Conservation (phyloP, 2,329 filamentous ascomycete genomes). For the Byssoonygena ceratinophila region DNA sequence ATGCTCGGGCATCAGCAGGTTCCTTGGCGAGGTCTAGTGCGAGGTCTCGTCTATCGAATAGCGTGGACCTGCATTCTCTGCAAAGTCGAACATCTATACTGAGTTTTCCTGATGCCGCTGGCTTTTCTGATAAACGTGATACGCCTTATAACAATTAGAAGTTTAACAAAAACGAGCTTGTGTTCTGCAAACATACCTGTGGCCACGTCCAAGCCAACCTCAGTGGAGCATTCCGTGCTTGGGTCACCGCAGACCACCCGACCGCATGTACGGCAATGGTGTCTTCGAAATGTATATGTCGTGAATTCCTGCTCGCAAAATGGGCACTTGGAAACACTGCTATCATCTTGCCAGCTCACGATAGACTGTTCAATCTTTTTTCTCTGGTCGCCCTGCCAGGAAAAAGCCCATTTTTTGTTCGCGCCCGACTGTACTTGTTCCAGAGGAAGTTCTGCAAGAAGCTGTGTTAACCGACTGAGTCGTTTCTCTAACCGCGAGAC, state of each 20-base stretch:
- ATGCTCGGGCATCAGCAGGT: slow-evolving; percentile 66
- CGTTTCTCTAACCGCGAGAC: slow-evolving; percentile 84
- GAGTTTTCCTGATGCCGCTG: slow-evolving; percentile 42
- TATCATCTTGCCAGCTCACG: slow-evolving; percentile 91
- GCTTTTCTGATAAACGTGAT: slow-evolving; percentile 34
- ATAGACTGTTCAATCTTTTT: slow-evolving; percentile 82
- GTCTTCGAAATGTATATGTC: slow-evolving; percentile 80
- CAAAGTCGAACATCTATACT: slow-evolving; percentile 83
- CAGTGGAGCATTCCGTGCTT: slow-evolving; percentile 70
- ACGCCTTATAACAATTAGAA: slow-evolving; percentile 20
- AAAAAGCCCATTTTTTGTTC: slow-evolving; percentile 42
- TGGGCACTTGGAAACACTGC: slow-evolving; percentile 66
- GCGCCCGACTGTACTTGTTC: slow-evolving; percentile 48
- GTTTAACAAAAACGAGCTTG: neutral
- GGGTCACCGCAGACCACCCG: slow-evolving; percentile 85
- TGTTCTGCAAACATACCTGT: slow-evolving; percentile 41
- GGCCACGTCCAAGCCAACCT: slow-evolving; percentile 70
- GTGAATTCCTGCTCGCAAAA: slow-evolving; percentile 96
- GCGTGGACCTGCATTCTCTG: slow-evolving; percentile 65
- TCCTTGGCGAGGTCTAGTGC: slow-evolving; percentile 55
- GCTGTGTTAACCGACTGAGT: slow-evolving; percentile 74
- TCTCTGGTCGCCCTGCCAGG: slow-evolving; percentile 61
- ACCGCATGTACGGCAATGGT: slow-evolving; percentile 91
- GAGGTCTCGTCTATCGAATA: slow-evolving; percentile 70
- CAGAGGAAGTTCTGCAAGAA: slow-evolving; percentile 65